phyloP scores from a whole-genome alignment of 164 flowering plant species.

The Tetracentron sinense region DNA sequence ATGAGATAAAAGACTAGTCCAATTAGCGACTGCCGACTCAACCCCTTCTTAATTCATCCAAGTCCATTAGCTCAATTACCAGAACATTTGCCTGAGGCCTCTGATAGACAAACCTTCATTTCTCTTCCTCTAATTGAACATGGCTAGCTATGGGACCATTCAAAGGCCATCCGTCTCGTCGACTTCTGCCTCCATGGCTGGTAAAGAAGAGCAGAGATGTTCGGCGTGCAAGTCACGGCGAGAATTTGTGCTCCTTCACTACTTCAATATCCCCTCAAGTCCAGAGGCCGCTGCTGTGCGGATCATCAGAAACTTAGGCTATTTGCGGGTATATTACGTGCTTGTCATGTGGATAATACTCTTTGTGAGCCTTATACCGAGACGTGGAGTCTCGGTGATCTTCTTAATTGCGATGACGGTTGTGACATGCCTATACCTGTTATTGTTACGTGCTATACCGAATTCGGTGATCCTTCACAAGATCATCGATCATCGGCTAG shows the following conservation, averaged over 20 bases:
- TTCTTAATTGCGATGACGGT: constrained; percentile 11
- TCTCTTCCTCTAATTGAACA: not conserved
- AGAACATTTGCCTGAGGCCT: not conserved
- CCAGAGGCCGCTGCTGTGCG: constrained; percentile 15
- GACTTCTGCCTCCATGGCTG: not conserved
- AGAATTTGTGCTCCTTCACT: constrained; percentile 4
- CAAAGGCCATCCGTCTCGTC: constrained; percentile 9
- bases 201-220: not conserved
- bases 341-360: constrained; percentile 18
- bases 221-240: not conserved
- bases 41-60: too few species aligned
- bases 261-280: constrained; percentile 17
- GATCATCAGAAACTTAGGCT: constrained; percentile 17
- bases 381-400: constrained; percentile 13
- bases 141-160: constrained; percentile 15
- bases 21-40: too few species aligned
- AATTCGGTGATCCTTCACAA: constrained; percentile 5
- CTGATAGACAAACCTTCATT: not conserved
- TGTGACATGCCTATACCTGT: constrained; percentile 11
- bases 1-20: too few species aligned
- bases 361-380: constrained; percentile 19
- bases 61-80: too few species aligned
- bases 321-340: constrained; percentile 9
- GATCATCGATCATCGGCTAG: constrained; percentile 12
- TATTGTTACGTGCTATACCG: constrained; percentile 12